phyloP scores from a whole-genome alignment of 1,284 basidiomycete species.

The Sphaerobolus stellatus region DNA sequence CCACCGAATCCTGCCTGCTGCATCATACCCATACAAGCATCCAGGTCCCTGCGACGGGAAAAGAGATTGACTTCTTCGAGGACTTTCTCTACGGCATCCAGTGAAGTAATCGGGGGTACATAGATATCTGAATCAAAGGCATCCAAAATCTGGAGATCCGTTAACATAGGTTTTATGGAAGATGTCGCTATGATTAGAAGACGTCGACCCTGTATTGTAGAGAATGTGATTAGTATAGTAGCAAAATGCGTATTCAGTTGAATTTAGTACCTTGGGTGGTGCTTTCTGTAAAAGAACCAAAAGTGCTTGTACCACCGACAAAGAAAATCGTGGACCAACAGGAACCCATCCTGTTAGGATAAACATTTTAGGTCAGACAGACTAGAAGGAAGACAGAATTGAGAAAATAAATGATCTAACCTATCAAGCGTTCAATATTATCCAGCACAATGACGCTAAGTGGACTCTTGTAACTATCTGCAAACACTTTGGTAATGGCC shows the following conservation, averaged over 20 bases:
- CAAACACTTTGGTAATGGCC: slow-evolving; percentile 92
- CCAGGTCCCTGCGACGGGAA: slow-evolving; percentile 54
- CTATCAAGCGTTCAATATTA: slow-evolving; percentile 85
- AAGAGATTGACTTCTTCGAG: slow-evolving; percentile 87
- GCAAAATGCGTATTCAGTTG: neutral
- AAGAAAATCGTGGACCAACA: slow-evolving; percentile 95
- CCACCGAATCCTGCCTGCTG: slow-evolving; percentile 72
- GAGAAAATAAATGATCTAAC: slow-evolving; percentile 42
- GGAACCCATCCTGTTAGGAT: slow-evolving; percentile 85
- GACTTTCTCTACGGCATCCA: slow-evolving; percentile 75
- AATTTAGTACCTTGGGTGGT: slow-evolving; percentile 79
- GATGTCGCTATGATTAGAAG: slow-evolving; percentile 93
- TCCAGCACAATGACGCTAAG: slow-evolving; percentile 97
- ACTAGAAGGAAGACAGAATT: slow-evolving; percentile 3
- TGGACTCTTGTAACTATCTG: slow-evolving; percentile 97
- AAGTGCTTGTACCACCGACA: slow-evolving; percentile 88
- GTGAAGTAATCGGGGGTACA: slow-evolving; percentile 78
- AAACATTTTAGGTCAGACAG: slow-evolving; percentile 3
- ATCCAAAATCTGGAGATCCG: slow-evolving; percentile 87
- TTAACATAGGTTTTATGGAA: slow-evolving; percentile 83
- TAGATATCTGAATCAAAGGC: slow-evolving; percentile 88
- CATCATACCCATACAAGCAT: slow-evolving; percentile 66
- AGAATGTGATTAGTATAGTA: slow-evolving; percentile 14
- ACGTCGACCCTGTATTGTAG: slow-evolving; percentile 77
- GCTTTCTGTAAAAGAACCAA: slow-evolving; percentile 87